Evolutionary conservation across 305 asterid species (phyloP).

Genomic region (Solanum chacoense): DNA sequence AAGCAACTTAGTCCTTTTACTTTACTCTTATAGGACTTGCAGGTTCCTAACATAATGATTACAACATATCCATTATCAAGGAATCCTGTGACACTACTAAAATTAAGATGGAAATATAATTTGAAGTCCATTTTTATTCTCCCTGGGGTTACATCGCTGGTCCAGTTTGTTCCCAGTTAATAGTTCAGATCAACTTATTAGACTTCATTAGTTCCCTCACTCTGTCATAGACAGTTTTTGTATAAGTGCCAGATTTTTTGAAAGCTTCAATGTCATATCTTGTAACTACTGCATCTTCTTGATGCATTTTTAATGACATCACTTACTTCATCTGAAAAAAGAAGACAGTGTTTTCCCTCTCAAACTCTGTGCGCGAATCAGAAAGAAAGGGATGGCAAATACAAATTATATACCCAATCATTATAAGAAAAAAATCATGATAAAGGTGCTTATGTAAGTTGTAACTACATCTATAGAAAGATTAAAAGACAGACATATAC

Average conservation of each 20-base stretch:
- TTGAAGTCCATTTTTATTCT: background rate
- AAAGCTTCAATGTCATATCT: background rate
- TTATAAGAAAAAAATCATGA: background rate
- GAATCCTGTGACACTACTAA: background rate
- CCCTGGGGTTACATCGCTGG: background rate
- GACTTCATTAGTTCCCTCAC: background rate
- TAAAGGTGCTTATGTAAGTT: background rate
- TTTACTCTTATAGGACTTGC: background rate
- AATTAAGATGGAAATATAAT: background rate
- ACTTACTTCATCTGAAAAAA: background rate
- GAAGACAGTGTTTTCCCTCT: background rate
- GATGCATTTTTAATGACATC: background rate
- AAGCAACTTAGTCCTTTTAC: background rate
- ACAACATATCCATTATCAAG: background rate
- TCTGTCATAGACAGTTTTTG: background rate
- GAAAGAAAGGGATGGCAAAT: background rate
- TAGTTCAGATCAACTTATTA: background rate
- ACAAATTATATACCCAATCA: background rate
- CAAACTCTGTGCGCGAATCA: background rate
- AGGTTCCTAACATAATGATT: background rate
- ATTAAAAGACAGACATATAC: constrained; percentile 22
- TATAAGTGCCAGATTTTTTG: background rate
- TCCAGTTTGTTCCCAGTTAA: background rate
- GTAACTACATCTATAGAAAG: background rate
- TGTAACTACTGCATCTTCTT: background rate